These are phyloP conservation scores for Ligustrum vulgare DNA, from an alignment of 257 asterid species.

Conservation along the genomic window DNA sequence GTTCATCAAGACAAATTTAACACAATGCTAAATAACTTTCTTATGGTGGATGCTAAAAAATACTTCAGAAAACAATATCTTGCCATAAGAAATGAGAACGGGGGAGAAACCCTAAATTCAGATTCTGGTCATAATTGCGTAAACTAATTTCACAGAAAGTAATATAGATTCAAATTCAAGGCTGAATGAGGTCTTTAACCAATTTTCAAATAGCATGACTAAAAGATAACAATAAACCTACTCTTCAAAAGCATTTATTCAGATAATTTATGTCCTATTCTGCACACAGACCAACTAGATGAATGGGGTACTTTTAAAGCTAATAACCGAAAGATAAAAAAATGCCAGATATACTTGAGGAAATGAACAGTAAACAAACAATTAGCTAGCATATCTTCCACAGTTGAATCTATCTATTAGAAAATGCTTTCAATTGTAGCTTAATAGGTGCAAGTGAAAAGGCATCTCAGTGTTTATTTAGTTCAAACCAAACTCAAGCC, in stretches of 20 bases:
- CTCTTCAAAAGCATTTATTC: background rate
- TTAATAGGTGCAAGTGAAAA: background rate
- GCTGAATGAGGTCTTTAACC: background rate
- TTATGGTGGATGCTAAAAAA: background rate
- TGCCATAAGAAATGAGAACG: background rate
- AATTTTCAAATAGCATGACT: background rate
- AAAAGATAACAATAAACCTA: background rate
- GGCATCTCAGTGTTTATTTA: background rate
- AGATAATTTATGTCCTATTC: background rate
- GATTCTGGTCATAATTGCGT: background rate
- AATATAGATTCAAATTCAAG: background rate
- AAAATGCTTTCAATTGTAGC: background rate
- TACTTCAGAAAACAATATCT: background rate
- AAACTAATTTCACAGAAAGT: background rate
- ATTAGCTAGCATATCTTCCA: background rate
- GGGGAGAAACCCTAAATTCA: background rate
- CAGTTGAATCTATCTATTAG: background rate
- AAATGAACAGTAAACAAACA: background rate
- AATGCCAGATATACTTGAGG: background rate
- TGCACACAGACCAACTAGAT: background rate
- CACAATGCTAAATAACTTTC: background rate
- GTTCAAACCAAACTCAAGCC: background rate
- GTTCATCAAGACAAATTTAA: background rate
- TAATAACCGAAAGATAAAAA: background rate
- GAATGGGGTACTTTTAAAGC: background rate